A percentile compares a stretch with the other conserved stretches of the same genome.
Evolutionary conservation across 768 basidiomycete genomes (phyloP).

Genomic region (Podaxis rugospora): DNA sequence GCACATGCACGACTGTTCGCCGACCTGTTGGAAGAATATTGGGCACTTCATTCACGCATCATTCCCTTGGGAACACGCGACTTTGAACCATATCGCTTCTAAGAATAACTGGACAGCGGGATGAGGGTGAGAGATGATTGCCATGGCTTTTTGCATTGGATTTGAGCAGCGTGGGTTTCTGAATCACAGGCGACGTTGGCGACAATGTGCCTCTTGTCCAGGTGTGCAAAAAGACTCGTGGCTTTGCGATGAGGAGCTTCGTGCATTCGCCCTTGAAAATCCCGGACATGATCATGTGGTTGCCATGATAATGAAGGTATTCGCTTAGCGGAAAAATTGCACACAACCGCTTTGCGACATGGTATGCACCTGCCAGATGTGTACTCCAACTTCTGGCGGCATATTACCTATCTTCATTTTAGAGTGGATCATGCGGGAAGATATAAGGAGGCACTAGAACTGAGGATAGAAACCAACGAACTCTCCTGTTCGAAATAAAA

Average conservation of each 20-base stretch:
- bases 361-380: background rate
- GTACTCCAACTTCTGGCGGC: background rate
- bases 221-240: background rate
- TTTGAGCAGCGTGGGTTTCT: background rate
- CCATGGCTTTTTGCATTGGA: background rate
- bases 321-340: background rate
- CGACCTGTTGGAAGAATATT: background rate
- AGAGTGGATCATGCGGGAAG: background rate
- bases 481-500: background rate
- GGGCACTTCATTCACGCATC: background rate
- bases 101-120: background rate
- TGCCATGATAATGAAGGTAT: background rate
- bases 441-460: background rate
- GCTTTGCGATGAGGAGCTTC: background rate
- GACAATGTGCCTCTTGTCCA: background rate
- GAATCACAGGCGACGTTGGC: background rate
- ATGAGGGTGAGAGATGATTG: background rate
- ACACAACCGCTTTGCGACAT: background rate
- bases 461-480: background rate
- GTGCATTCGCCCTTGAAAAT: background rate
- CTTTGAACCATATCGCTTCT: background rate
- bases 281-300: background rate
- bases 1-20: background rate
- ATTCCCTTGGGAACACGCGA: background rate
- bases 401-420: background rate